Evolutionary conservation across 768 basidiomycete species (phyloP), one percentile per base, ranked within the genome.

Genomic region (Austroboletus eburneus): DNA sequence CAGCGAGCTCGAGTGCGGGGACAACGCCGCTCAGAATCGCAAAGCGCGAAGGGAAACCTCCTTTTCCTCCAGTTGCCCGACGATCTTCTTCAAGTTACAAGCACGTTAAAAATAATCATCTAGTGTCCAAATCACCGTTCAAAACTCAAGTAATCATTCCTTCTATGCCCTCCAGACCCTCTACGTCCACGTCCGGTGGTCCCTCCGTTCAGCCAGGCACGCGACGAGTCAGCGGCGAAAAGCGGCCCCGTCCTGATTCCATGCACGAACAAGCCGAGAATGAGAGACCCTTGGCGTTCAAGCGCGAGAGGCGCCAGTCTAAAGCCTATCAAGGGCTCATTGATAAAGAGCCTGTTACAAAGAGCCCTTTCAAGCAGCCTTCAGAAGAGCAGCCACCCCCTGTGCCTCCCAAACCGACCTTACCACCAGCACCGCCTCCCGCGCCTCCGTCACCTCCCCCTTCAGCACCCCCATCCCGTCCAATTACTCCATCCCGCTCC

Each of bases 41-140:
- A 14, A 90, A 89, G 62, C 78, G 85, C 49, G 83, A 85, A n/a
- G 57, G 57, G 25, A 67, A 52, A 37, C 59, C 69, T 5, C 69
- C 71, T 18, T 74, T 70, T 38, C 71, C 79, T 37, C 64, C 68
- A n/a, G 66, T 89, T 37, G 80, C 82, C 39, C 80, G 89, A 25
- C 77, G 89, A 35, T 75, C 79, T 14, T 89, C 87, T 8, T 83
- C 81, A 34, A 89, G 86, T 65, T 91, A 84, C 68, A 83, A 78
- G 54, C 88, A 88, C 65, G 76, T 91, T 53, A 77, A 76, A 57
- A 83, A 72, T 56, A 87, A 82, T 62, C 82, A 85, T 60, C 81
- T 91, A 46, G 90, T 92, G 16, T 82, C 85, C 23, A 90, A 90
- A 55, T 92, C 90, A 10, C 89, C 89, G 9, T 92, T 92, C 72